phyloP scores from a whole-genome alignment of 345 rosid species.

The Kernera saxatilis region DNA sequence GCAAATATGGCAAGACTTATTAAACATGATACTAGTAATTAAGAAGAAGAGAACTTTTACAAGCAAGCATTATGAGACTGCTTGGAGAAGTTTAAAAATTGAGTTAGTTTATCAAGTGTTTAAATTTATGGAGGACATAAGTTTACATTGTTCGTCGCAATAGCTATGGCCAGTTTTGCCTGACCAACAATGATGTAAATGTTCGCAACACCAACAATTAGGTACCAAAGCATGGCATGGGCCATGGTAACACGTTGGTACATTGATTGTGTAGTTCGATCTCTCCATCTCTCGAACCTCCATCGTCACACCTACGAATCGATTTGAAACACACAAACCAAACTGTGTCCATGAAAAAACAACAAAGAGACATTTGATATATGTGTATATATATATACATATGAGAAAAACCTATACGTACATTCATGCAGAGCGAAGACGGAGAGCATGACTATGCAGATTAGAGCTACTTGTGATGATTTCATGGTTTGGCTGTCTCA shows the following conservation, averaged over 20 bases:
- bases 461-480: conserved; percentile 5
- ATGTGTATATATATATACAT: background rate
- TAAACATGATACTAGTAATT: too few species aligned
- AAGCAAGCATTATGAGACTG: background rate
- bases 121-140: background rate
- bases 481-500: conserved; percentile 5
- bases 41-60: background rate
- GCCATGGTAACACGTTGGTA: conserved; percentile 3
- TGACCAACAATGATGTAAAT: conserved; percentile 1
- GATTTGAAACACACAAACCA: background rate
- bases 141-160: background rate
- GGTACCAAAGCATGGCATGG: conserved; percentile 4
- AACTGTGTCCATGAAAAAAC: background rate
- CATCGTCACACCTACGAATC: background rate
- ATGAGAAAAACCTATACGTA: background rate
- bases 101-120: background rate
- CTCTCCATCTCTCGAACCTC: background rate
- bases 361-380: background rate
- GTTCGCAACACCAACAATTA: conserved; percentile 4
- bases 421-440: conserved; percentile 1
- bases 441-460: conserved; percentile 5
- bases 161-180: background rate
- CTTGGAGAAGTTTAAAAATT: background rate
- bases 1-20: too few species aligned
- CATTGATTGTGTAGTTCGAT: background rate